A percentile compares a stretch with the other conserved stretches of the same genome.
Evolutionary conservation across 805 yeast genomes (phyloP).

Genomic region (Metschnikowia hibisci): DNA sequence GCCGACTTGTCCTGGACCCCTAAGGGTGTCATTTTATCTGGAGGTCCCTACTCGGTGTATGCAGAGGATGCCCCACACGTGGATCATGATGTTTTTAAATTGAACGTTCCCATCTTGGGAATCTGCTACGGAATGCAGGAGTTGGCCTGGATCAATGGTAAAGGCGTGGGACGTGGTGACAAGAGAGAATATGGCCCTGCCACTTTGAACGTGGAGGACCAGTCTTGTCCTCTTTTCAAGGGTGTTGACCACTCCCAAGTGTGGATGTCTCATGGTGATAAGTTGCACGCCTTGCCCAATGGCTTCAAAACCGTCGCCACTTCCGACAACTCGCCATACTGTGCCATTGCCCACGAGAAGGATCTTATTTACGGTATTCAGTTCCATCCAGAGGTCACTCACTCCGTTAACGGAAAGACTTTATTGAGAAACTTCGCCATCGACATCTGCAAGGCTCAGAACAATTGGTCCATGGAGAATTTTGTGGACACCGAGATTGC

Average conservation of each 20-base stretch:
- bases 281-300: slow-evolving; percentile 82
- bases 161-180: slow-evolving; percentile 91
- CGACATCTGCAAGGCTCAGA: slow-evolving; percentile 76
- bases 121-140: slow-evolving; percentile 99
- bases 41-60: slow-evolving; percentile 97
- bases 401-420: slow-evolving; percentile 85
- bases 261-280: slow-evolving; percentile 99
- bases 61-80: slow-evolving; percentile 96
- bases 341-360: slow-evolving; percentile 78
- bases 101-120: slow-evolving; percentile 91
- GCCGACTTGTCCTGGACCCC: slow-evolving; percentile 91
- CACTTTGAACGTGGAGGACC: slow-evolving; percentile 69
- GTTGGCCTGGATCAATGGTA: slow-evolving; percentile 95
- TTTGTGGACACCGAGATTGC: slow-evolving; percentile 95
- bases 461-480: slow-evolving; percentile 98
- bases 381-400: slow-evolving; percentile 99
- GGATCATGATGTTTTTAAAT: slow-evolving; percentile 86
- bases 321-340: slow-evolving; percentile 91
- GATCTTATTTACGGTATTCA: slow-evolving; percentile 89
- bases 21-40: slow-evolving; percentile 91
- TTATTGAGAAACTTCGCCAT: slow-evolving; percentile 91
- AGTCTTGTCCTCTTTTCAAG: slow-evolving; percentile 65
- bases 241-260: slow-evolving; percentile 93
- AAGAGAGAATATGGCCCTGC: slow-evolving; percentile 99
- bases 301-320: slow-evolving; percentile 88